Evolutionary conservation across 2,329 filamentous ascomycete species (phyloP).

Genomic region (Verticillium albo-atrum): DNA sequence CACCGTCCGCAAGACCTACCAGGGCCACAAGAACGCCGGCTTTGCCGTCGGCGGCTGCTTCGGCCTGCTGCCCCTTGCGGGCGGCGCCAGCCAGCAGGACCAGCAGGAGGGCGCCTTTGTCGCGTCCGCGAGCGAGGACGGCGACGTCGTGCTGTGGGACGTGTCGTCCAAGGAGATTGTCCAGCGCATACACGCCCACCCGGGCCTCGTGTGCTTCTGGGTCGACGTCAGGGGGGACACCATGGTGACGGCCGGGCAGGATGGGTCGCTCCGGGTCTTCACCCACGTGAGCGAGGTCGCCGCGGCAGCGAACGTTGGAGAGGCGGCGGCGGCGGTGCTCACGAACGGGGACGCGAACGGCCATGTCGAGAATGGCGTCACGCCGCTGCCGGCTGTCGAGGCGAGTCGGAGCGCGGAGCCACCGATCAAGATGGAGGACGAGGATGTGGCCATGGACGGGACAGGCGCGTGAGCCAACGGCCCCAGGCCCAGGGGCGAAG

Average conservation of each 20-base stretch:
- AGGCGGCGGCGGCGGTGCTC: background rate
- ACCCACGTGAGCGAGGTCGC: constrained; percentile 19
- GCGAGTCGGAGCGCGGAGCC: constrained; percentile 2
- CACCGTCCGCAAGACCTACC: constrained; percentile 92
- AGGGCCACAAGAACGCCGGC: constrained; percentile 79
- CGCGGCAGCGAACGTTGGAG: background rate
- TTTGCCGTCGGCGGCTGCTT: constrained; percentile 86
- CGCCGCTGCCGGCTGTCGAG: background rate
- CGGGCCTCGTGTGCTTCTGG: constrained; percentile 58
- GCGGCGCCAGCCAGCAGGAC: background rate
- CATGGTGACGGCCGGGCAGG: constrained; percentile 55
- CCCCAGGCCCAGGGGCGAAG: no score
- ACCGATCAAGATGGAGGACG: constrained; percentile 13
- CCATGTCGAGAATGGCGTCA: background rate
- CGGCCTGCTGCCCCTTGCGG: constrained; percentile 43
- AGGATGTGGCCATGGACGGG: constrained; percentile 6
- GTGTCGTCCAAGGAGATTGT: constrained; percentile 79
- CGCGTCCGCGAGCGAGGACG: constrained; percentile 83
- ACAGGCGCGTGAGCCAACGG: constrained; percentile 1
- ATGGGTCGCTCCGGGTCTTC: constrained; percentile 48
- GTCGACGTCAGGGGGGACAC: constrained; percentile 54
- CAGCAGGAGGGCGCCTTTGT: constrained; percentile 52
- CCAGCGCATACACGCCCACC: constrained; percentile 54
- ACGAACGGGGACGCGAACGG: background rate
- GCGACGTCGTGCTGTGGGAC: constrained; percentile 83